These are phyloP conservation scores for Delitschia confertaspora DNA, from an alignment of 495 filamentous ascomycete species.

Conservation along the genomic window DNA sequence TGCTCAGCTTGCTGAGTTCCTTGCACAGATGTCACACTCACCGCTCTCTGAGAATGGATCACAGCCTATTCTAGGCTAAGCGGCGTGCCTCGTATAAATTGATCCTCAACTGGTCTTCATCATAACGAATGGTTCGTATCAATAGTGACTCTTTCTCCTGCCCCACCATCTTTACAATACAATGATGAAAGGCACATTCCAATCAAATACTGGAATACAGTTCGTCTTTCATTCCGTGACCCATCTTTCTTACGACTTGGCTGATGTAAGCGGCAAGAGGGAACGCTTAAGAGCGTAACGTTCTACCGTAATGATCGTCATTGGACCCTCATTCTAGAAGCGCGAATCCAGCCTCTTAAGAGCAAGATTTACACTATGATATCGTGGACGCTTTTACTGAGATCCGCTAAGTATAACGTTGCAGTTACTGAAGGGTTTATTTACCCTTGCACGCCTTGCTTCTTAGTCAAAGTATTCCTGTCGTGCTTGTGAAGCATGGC, in stretches of 20 bases:
- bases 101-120: no score
- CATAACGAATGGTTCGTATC: no score
- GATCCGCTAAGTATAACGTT: no score
- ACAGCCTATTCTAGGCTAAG: constrained; percentile 15
- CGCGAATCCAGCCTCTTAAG: neutral
- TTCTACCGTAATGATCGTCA: neutral
- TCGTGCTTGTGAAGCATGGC: no score
- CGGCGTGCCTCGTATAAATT: no score
- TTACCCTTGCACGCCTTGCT: no score
- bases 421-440: no score
- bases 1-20: no score
- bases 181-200: constrained; percentile 8
- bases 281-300: neutral
- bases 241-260: constrained; percentile 18
- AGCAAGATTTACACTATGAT: constrained; percentile 3
- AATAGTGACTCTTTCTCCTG: neutral
- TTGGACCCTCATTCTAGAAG: constrained; percentile 15
- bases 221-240: constrained; percentile 9
- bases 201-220: constrained; percentile 2
- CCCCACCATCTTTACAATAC: constrained; percentile 4
- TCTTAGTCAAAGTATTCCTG: no score
- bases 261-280: constrained; percentile 10
- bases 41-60: constrained; percentile 11
- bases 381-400: constrained; percentile 5
- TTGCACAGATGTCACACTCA: constrained; percentile 13